Conservation (phyloP, 805 yeast genomes). For the Scheffersomyces lignosus region DNA sequence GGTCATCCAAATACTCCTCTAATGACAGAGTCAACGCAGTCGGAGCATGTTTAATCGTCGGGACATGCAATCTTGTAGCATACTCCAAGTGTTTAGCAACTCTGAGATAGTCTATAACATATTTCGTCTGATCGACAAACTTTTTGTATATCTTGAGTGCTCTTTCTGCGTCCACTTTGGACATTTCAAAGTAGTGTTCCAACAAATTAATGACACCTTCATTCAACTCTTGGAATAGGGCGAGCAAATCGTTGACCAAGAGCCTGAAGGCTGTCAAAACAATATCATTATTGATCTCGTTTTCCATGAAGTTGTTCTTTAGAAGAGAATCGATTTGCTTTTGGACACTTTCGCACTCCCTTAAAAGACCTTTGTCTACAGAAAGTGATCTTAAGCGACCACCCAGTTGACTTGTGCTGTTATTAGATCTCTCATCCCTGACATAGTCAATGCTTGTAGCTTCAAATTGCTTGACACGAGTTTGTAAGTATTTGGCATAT, state of each 20-base stretch:
- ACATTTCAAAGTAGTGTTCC: slow-evolving; percentile 94
- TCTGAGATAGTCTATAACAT: slow-evolving; percentile 83
- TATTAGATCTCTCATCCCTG: slow-evolving; percentile 57
- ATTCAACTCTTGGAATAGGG: slow-evolving; percentile 84
- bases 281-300: slow-evolving; percentile 82
- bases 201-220: slow-evolving; percentile 94
- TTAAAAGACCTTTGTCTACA: slow-evolving; percentile 76
- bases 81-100: slow-evolving; percentile 87
- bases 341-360: slow-evolving; percentile 85
- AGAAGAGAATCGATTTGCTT: slow-evolving; percentile 74
- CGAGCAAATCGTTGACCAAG: slow-evolving; percentile 84
- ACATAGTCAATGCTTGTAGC: slow-evolving; percentile 72
- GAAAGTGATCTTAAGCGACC: slow-evolving; percentile 64
- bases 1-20: slow-evolving; percentile 86
- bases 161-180: slow-evolving; percentile 79
- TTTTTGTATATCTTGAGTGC: slow-evolving; percentile 81
- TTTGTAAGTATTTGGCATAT: slow-evolving; percentile 69
- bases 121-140: slow-evolving; percentile 82
- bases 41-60: slow-evolving; percentile 96
- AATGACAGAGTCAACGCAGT: slow-evolving; percentile 85
- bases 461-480: slow-evolving; percentile 70
- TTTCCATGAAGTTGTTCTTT: slow-evolving; percentile 72
- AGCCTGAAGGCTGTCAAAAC: slow-evolving; percentile 81
- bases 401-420: slow-evolving; percentile 47
- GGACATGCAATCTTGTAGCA: slow-evolving; percentile 86